Evolutionary conservation across 257 asterid genomes (phyloP), one percentile per base, ranked within the genome.

Genomic region (Solanum pinnatisectum): DNA sequence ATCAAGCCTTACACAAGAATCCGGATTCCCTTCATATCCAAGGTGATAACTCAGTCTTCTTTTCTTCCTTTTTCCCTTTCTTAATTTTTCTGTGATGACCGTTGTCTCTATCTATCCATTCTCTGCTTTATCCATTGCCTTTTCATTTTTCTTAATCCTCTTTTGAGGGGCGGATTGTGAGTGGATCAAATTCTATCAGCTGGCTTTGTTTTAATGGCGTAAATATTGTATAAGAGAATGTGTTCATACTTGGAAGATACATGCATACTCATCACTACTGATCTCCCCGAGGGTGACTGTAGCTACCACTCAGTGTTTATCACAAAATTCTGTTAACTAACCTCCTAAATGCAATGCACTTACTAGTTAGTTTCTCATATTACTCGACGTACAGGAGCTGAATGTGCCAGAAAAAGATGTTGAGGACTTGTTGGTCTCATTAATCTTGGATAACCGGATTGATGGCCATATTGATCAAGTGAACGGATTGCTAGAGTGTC

Each of bases 1-100:
- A 97, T 97, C 70, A 97, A 95, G 92, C 99, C 99, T 84, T 97
- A 97, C 90, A 97, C 99, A 71, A 94, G 98, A 90, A 95, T 97
- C 33, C 94, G 98, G 37, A 93, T 97, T 90, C 99, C 98, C 77
- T 97, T 97, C 88, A 97, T 97, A 92, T 97, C 99, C 67, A 94
- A 95, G 98, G 99, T 95, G 87, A 89, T 72, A 20, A 65, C 30
- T 30, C 44, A 14, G 83, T 37, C 83, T 74, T 74, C 77, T 87
- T 44, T 9, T 32, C 18, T 52, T 86, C 72, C 23, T 3, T 74
- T 36, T 77, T 60, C 30, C 33, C 37, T 65, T 65, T 7, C 87
- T 36, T 39, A 78, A 8, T 8, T 37, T 76, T 11, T 37, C 13
- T 5, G 30, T n/a, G 22, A 42, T n/a, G 59, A 23, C 6, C 59